Percentiles rank a stretch among this genome's conserved stretches.
Conservation (phyloP, 768 basidiomycete genomes). For the Serpula lacrymans region DNA sequence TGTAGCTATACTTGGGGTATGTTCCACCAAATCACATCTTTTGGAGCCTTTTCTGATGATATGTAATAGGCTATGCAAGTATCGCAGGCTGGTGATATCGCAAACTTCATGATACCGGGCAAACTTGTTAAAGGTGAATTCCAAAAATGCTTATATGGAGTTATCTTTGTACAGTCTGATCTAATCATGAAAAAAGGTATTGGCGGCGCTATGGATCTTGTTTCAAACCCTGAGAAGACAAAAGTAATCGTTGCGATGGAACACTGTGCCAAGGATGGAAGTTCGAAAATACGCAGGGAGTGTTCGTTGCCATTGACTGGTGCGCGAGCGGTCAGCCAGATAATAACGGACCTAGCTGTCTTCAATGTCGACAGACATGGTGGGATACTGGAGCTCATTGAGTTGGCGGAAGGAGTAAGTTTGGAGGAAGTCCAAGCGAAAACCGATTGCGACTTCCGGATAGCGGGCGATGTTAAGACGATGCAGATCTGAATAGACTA, state of each 20-base stretch:
- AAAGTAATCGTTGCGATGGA: slow-evolving; percentile 85
- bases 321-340: slow-evolving; percentile 77
- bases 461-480: slow-evolving; percentile 47
- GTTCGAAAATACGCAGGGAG: slow-evolving; percentile 74
- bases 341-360: slow-evolving; percentile 86
- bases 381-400: slow-evolving; percentile 68
- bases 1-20: slow-evolving; percentile 82
- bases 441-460: slow-evolving; percentile 76
- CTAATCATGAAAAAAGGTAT: slow-evolving; percentile 48
- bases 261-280: slow-evolving; percentile 80
- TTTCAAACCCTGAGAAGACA: slow-evolving; percentile 88
- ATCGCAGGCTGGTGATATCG: slow-evolving; percentile 81
- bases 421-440: slow-evolving; percentile 78
- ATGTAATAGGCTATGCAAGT: slow-evolving; percentile 79
- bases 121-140: slow-evolving; percentile 75
- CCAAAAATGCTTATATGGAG: background rate
- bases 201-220: slow-evolving; percentile 90
- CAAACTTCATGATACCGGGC: slow-evolving; percentile 95
- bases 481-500: no score
- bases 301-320: slow-evolving; percentile 83
- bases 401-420: slow-evolving; percentile 74
- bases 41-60: slow-evolving; percentile 1
- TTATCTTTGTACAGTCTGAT: background rate
- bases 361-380: slow-evolving; percentile 75
- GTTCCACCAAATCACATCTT: slow-evolving; percentile 19